Evolutionary conservation across 148 eudicot genomes (phyloP).

Genomic region (Nyssa sinensis): DNA sequence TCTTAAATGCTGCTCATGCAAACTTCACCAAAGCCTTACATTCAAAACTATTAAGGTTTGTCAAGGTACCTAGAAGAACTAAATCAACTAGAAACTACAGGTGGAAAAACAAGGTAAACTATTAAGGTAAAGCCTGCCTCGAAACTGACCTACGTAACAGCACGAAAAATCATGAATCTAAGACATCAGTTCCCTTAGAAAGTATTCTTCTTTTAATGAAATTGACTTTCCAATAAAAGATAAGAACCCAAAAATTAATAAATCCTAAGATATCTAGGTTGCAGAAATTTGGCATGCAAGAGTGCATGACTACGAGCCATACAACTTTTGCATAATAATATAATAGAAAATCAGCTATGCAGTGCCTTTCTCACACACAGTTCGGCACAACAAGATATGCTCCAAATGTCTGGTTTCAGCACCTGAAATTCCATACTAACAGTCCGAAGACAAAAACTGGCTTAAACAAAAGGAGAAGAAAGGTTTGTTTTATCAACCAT

Average conservation of each 20-base stretch:
- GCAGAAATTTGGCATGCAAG: background rate
- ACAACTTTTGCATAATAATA: background rate
- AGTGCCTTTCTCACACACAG: background rate
- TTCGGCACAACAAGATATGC: background rate
- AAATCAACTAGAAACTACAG: no score
- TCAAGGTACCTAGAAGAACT: no score
- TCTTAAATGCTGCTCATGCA: no score
- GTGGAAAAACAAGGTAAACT: background rate
- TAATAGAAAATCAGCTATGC: background rate
- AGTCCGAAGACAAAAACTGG: background rate
- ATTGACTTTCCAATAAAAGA: background rate
- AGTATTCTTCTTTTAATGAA: no score
- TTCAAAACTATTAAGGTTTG: background rate
- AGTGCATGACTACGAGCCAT: background rate
- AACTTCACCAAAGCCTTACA: background rate
- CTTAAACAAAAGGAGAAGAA: background rate
- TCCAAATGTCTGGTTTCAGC: background rate
- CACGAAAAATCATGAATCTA: background rate
- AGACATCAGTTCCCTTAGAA: background rate
- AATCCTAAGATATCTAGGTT: background rate
- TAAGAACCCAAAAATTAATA: background rate
- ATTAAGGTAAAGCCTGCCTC: background rate
- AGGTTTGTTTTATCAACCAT: background rate
- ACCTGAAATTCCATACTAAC: background rate
- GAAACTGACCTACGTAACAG: background rate